A percentile compares a stretch with the other conserved stretches of the same genome.
These are phyloP conservation scores for Cinnamomum chago DNA, from an alignment of 164 flowering plant genomes.

Conservation along the genomic window DNA sequence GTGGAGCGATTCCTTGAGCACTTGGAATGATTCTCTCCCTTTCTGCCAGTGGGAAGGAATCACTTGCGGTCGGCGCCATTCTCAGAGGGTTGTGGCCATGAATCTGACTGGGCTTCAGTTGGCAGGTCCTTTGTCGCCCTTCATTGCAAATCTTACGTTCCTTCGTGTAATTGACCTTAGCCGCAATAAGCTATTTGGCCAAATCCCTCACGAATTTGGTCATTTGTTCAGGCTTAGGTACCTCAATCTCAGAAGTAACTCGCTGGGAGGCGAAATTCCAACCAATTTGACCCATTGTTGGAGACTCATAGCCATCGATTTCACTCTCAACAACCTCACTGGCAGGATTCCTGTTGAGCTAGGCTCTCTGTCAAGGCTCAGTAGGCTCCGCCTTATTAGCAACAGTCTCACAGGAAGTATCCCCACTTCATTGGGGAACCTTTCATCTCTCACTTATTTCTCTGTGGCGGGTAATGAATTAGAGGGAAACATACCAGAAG, in stretches of 20 bases:
- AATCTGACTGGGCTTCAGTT: constrained; percentile 13
- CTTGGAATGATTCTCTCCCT: background rate
- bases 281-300: constrained; percentile 14
- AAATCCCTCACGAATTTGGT: constrained; percentile 28
- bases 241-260: constrained; percentile 30
- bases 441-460: background rate
- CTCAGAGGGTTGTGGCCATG: constrained; percentile 19
- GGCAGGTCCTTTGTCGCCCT: constrained; percentile 29
- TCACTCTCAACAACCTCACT: background rate
- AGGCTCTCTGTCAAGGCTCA: background rate
- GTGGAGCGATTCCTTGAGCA: background rate
- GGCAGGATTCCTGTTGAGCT: background rate
- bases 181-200: constrained; percentile 26
- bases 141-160: constrained; percentile 38
- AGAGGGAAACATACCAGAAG: background rate
- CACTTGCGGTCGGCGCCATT: background rate
- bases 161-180: constrained; percentile 31
- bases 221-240: constrained; percentile 23
- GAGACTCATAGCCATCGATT: constrained; percentile 24
- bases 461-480: background rate
- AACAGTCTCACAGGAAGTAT: constrained; percentile 1
- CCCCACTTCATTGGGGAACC: background rate
- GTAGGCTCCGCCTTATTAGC: background rate
- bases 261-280: constrained; percentile 31
- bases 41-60: background rate